These are phyloP conservation scores for Leishmania tarentolae DNA, from an alignment of 208 protist genomes.

Conservation along the genomic window DNA sequence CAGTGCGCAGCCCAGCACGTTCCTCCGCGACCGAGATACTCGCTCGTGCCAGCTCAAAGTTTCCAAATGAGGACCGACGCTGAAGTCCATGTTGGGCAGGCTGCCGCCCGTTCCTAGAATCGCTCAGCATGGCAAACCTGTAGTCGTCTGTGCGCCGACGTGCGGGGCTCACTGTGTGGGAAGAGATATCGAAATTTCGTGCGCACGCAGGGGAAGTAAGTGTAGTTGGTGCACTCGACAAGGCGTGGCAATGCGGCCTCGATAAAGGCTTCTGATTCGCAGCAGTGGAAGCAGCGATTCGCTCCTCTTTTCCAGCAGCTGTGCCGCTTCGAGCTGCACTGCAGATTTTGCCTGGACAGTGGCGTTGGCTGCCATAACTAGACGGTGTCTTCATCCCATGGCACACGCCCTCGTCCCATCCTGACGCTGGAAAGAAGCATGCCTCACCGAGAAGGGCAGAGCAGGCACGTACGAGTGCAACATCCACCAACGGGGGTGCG, in stretches of 20 bases:
- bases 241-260: constrained; percentile 4
- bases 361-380: no score
- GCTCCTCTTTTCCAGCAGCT: not conserved
- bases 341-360: not conserved
- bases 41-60: constrained; percentile 20
- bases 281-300: not conserved
- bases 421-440: not conserved
- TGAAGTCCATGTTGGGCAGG: not conserved
- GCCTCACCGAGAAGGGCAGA: not conserved
- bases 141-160: constrained; percentile 7
- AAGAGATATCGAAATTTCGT: not conserved
- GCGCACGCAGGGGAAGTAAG: not conserved
- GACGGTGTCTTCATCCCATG: not conserved
- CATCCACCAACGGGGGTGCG: constrained; percentile 10
- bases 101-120: not conserved
- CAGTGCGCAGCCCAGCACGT: constrained; percentile 10
- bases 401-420: not conserved
- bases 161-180: not conserved
- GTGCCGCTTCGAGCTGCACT: not conserved
- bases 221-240: not conserved
- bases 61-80: constrained; percentile 18
- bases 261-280: not conserved
- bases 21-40: constrained; percentile 19
- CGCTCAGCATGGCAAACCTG: not conserved
- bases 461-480: constrained; percentile 13